Evolutionary conservation across 2,329 filamentous ascomycete genomes (phyloP), one percentile per base, ranked within the genome.

Genomic region (Metarhizium robertsii): DNA sequence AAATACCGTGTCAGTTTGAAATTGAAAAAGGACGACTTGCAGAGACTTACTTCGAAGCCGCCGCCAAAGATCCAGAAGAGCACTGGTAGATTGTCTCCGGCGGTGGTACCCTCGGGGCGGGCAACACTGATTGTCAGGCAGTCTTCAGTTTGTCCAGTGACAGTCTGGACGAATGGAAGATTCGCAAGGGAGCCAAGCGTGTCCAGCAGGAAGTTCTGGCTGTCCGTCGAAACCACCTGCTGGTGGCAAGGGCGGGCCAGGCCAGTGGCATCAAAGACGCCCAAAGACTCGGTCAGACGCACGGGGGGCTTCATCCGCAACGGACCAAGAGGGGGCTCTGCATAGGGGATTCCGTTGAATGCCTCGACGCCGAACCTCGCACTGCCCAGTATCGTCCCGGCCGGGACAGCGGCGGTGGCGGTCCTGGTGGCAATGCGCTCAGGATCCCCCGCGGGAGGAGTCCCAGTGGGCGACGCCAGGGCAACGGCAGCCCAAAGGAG

Each of bases 341-440:
- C 83, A 61, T 79, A 88, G 1, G 84, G 84, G 55, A 87, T 84
- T 13, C 80, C 83, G 58, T 76, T 76, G 69, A 86, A 87, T 29
- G 71, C 75, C 54, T 87, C 83, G 13, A 85, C 73, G 7, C 53
- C 55, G 46, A 42, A 48, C 25, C 13, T 47, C 25, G 25, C 25
- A 25, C 25, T 53, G 29, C 52, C 52, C 4, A 43, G 40, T 7
- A 53, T 40, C 3, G 51, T 53, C 29, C 42, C 50, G 11, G 43
- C 43, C 11, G 43, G 43, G 18, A 25, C 43, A 46, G 29, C 43
- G 18, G 43, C 43, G 18, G 43, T 46, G 18, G 18, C 43, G 18
- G 43, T 42, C 38, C 14, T 45, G 25, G 20, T 18, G 18, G 10
- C 29, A 11, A 14, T 32, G 13, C 36, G 36, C 18, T 52, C 50